These are phyloP conservation scores for Apostasia shenzhenica DNA, from an alignment of 106 monocot species.

Conservation along the genomic window DNA sequence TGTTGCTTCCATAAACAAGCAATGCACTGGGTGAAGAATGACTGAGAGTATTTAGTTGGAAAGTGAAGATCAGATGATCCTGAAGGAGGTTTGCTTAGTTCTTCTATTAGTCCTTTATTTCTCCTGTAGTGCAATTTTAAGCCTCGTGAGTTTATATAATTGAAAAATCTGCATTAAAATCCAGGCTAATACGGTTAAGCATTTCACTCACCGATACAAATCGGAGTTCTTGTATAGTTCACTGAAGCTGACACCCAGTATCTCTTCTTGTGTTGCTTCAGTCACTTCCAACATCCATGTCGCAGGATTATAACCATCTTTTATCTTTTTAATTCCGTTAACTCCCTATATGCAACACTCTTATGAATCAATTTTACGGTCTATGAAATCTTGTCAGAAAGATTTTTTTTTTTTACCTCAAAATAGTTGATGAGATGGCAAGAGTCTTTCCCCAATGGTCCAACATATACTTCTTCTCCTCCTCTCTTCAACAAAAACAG, in stretches of 20 bases:
- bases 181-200: background rate
- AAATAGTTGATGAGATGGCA: conserved; percentile 13
- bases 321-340: conserved; percentile 8
- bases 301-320: conserved; percentile 8
- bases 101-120: conserved; percentile 13
- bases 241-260: background rate
- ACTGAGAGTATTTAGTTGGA: conserved; percentile 12
- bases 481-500: conserved; percentile 13
- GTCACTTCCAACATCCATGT: conserved; percentile 14
- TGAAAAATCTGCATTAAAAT: background rate
- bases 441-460: conserved; percentile 8
- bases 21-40: conserved; percentile 5
- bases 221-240: conserved; percentile 10
- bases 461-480: conserved; percentile 17
- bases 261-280: conserved; percentile 4
- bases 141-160: no score
- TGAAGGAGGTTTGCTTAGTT: conserved; percentile 11
- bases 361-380: background rate
- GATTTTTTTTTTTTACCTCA: conserved; percentile 3
- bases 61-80: conserved; percentile 10
- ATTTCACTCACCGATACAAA: conserved; percentile 4
- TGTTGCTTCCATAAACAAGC: conserved; percentile 19
- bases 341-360: background rate
- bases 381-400: no score
- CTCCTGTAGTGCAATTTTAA: conserved; percentile 12